Evolutionary conservation across 768 basidiomycete species (phyloP), one percentile per base, ranked within the genome.

Genomic region (Imleria badia): DNA sequence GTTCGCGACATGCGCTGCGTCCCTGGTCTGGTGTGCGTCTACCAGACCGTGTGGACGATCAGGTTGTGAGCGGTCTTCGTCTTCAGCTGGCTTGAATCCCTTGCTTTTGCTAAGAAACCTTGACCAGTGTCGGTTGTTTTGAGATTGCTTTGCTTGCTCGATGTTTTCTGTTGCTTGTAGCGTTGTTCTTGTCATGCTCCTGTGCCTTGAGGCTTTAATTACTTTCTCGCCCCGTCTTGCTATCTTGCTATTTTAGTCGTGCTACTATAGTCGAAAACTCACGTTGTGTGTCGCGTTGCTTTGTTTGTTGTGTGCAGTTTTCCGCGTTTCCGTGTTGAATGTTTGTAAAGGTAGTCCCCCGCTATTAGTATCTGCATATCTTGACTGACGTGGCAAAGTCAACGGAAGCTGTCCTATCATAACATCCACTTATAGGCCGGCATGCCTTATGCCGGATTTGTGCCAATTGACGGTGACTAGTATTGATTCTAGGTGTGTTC

Each of bases 31-130:
- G 76, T 81, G 2, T 68, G 68, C 38, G 70, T 75, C 7, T 79
- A 81, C 61, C 73, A 78, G 58, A 77, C 78, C 2, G 83, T 83
- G 33, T 75, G 80, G 69, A 79, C 79, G 17, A 61, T 63, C 33
- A 74, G 58, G 58, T 57, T 59, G 13, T 72, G 51, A 62, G 40
- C 11, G 44, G 41, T 22, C 31, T 17, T 31, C n/a, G n/a, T n/a
- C n/a, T 26, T 26, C 26, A 26, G 26, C 20, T 13, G 35, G 19
- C 19, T 36, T 23, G 35, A 13, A 20, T 40, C 30, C 19, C 11
- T 23, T 3, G 33, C 8, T 31, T n/a, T n/a, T 12, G 1, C 17
- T 15, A 47, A 8, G 20, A 44, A 48, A 29, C 17, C 3, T 35
- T 46, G 10, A 15, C 19, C 7, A 13, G 20, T 15, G 1, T 38